phyloP scores from a whole-genome alignment of 2,329 filamentous ascomycete genomes.

The Metarhizium robertsii region DNA sequence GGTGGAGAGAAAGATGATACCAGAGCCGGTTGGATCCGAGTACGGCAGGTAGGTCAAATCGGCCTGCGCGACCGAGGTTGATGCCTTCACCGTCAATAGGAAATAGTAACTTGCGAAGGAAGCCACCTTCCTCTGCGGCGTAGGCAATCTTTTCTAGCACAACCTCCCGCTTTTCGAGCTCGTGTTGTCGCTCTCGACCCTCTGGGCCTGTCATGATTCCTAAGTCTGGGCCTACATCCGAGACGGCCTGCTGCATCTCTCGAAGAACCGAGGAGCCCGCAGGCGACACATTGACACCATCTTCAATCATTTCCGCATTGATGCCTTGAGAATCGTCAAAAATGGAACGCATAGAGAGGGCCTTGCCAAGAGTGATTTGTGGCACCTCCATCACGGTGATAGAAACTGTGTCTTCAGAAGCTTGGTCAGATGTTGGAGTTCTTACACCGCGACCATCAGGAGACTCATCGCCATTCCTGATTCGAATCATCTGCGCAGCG shows the following conservation, averaged over 20 bases:
- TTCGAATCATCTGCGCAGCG: conserved; percentile 59
- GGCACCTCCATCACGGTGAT: conserved; percentile 86
- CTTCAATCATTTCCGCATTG: conserved; percentile 94
- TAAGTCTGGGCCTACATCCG: conserved; percentile 68
- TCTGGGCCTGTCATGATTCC: conserved; percentile 61
- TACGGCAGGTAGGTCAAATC: conserved; percentile 66
- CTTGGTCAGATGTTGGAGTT: conserved; percentile 61
- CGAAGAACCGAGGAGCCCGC: conserved; percentile 74
- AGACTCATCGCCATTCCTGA: conserved; percentile 57
- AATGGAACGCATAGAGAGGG: conserved; percentile 76
- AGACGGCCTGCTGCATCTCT: conserved; percentile 77
- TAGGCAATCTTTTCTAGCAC: conserved; percentile 78
- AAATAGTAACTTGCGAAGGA: conserved; percentile 73
- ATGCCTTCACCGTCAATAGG: conserved; percentile 72
- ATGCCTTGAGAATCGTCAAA: conserved; percentile 92
- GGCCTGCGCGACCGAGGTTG: conserved; percentile 64
- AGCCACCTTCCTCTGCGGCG: conserved; percentile 74
- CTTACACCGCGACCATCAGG: conserved; percentile 51
- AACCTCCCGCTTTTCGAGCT: conserved; percentile 71
- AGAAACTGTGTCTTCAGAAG: conserved; percentile 73
- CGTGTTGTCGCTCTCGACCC: conserved; percentile 64
- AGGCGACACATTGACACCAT: conserved; percentile 68
- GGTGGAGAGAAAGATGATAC: conserved; percentile 90
- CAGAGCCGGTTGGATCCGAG: conserved; percentile 82
- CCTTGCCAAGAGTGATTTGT: conserved; percentile 70